These are phyloP conservation scores for Coemansia sp. DNA, from an alignment of 192 early-diverging fungal species.

Conservation along the genomic window DNA sequence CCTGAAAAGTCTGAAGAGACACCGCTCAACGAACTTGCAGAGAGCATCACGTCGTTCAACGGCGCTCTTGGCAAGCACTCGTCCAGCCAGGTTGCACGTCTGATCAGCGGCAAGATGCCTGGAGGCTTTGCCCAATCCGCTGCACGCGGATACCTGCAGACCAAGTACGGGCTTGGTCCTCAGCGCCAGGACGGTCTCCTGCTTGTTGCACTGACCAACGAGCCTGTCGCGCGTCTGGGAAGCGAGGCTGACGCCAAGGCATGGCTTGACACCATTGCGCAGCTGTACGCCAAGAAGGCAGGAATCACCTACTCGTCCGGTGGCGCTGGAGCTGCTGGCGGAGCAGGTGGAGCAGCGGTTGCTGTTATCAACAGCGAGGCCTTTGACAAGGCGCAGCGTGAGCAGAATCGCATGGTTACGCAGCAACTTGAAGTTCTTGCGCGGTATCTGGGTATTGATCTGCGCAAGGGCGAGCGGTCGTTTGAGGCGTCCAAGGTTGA, in stretches of 20 bases:
- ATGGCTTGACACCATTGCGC: slow-evolving; percentile 80
- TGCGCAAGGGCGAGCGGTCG: slow-evolving; percentile 80
- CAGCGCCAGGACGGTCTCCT: slow-evolving; percentile 79
- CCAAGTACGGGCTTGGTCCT: slow-evolving; percentile 79
- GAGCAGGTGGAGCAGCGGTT: slow-evolving; percentile 14
- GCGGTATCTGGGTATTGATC: slow-evolving; percentile 81
- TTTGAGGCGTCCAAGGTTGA: slow-evolving; percentile 69
- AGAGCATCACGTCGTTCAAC: slow-evolving; percentile 59
- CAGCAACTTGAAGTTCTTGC: slow-evolving; percentile 87
- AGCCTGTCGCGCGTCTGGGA: slow-evolving; percentile 80
- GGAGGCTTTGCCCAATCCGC: slow-evolving; percentile 70
- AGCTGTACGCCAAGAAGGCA: slow-evolving; percentile 74
- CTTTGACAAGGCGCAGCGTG: slow-evolving; percentile 81
- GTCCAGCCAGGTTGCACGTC: slow-evolving; percentile 68
- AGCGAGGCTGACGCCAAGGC: slow-evolving; percentile 84
- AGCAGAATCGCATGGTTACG: slow-evolving; percentile 74
- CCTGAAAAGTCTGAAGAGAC: slow-evolving; percentile 92
- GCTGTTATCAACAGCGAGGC: slow-evolving; percentile 90
- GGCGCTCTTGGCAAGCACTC: slow-evolving; percentile 86
- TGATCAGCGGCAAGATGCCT: slow-evolving; percentile 86
- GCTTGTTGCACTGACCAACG: slow-evolving; percentile 78
- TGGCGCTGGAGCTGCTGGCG: slow-evolving; percentile 48
- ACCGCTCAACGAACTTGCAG: slow-evolving; percentile 78
- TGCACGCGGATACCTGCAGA: slow-evolving; percentile 66
- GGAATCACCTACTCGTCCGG: slow-evolving; percentile 67